A percentile compares a stretch with the other conserved stretches of the same genome.
Evolutionary conservation across 257 asterid species (phyloP).

Genomic region (Verbena officinalis): DNA sequence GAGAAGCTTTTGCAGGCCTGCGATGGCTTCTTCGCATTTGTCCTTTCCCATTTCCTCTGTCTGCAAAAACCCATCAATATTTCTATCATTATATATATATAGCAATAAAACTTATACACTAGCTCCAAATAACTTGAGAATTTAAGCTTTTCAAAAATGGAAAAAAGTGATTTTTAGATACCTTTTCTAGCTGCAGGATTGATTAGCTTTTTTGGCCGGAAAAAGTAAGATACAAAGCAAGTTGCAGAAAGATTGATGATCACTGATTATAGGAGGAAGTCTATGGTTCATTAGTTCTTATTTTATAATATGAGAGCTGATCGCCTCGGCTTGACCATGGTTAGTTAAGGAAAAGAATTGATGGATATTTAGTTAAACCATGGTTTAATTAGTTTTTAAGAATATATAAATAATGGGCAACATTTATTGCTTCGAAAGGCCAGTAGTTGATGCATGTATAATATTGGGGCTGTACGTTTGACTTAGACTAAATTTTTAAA

Average conservation of each 20-base stretch:
- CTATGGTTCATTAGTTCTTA: neutral
- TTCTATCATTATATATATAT: no score
- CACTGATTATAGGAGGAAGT: neutral
- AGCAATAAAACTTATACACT: no score
- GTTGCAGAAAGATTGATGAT: neutral
- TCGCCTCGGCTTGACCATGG: constrained; percentile 18
- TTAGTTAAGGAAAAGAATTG: neutral
- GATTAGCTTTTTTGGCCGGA: neutral
- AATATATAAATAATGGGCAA: neutral
- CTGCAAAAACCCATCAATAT: constrained; percentile 34
- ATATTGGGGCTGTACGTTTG: no score
- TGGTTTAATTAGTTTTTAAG: neutral
- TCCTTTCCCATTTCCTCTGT: constrained; percentile 58
- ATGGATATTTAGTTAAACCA: neutral
- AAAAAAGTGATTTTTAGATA: no score
- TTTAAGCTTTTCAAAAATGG: no score
- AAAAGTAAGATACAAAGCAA: neutral
- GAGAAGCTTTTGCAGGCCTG: constrained; percentile 73
- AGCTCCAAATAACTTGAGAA: no score
- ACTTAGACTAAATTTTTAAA: no score
- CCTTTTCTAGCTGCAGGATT: no score
- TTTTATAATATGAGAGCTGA: neutral
- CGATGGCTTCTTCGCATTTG: constrained; percentile 75
- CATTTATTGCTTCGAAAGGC: neutral
- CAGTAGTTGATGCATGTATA: no score